A percentile compares a stretch with the other conserved stretches of the same genome.
Conservation (phyloP, 768 basidiomycete genomes). For the Hypholoma sublateritium region DNA sequence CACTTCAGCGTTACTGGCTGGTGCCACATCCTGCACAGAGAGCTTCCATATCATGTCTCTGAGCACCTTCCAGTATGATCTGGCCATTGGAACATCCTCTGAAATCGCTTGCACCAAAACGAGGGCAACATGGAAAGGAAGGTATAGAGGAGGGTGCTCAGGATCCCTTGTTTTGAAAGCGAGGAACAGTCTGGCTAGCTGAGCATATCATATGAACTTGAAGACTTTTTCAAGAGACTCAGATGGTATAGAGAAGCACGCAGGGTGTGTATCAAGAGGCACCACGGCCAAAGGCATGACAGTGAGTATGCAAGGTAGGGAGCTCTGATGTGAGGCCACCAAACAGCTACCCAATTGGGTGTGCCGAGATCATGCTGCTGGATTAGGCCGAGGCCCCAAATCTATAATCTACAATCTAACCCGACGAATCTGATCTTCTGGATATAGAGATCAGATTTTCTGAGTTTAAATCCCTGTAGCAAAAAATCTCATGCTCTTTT, state of each 20-base stretch:
- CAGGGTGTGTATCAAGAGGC: background rate
- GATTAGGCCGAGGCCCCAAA: background rate
- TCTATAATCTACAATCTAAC: background rate
- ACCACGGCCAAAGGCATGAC: background rate
- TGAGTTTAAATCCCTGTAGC: too few relatives aligned
- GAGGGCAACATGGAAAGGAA: background rate
- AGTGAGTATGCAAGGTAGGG: background rate
- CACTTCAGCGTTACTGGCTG: background rate
- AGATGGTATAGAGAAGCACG: background rate
- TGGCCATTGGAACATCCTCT: background rate
- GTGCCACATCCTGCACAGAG: background rate
- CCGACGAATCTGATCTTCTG: background rate
- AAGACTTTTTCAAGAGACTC: background rate
- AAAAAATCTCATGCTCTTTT: too few relatives aligned
- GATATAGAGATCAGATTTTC: too few relatives aligned
- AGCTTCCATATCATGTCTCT: background rate
- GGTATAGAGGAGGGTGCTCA: background rate
- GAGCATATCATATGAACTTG: background rate
- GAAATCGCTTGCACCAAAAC: background rate
- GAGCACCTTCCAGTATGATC: background rate
- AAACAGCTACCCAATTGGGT: background rate
- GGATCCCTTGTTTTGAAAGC: background rate
- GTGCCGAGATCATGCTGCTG: background rate
- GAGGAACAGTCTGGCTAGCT: background rate
- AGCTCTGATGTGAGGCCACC: background rate